Evolutionary conservation across 495 filamentous ascomycete species (phyloP).

Genomic region (Lasiosphaeria miniovina): DNA sequence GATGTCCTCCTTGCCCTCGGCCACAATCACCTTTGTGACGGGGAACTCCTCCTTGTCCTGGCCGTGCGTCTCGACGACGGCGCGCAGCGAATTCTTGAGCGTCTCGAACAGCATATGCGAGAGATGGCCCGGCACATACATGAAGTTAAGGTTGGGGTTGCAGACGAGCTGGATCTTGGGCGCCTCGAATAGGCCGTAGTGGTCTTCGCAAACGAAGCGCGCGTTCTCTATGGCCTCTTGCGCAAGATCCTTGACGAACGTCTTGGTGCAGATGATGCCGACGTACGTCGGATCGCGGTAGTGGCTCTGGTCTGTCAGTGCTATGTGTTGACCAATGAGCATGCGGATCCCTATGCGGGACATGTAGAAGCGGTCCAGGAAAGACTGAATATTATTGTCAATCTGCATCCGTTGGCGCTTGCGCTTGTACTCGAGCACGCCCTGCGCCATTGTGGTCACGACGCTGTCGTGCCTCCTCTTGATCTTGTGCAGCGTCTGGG

Average conservation of each 20-base stretch:
- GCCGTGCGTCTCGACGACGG: conserved; percentile 93
- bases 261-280: conserved; percentile 97
- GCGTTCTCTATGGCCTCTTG: conserved; percentile 98
- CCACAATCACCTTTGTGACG: conserved; percentile 93
- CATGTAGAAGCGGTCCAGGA: conserved; percentile 99
- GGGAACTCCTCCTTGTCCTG: conserved; percentile 94
- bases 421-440: conserved; percentile 96
- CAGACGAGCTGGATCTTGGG: conserved; percentile 96
- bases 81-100: conserved; percentile 94
- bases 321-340: conserved; percentile 97
- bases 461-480: conserved; percentile 96
- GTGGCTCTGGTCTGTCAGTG: conserved; percentile 86
- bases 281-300: conserved; percentile 88
- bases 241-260: conserved; percentile 92
- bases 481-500: conserved; percentile 80
- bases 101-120: conserved; percentile 99
- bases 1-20: conserved; percentile 96
- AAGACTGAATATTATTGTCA: conserved; percentile 91
- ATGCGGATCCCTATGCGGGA: conserved; percentile 99
- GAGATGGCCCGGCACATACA: conserved; percentile 97
- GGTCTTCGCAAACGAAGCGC: conserved; percentile 96
- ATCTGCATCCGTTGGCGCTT: conserved; percentile 97
- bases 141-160: conserved; percentile 88
- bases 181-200: conserved; percentile 96
- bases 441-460: conserved; percentile 92